Evolutionary conservation across 2,329 filamentous ascomycete genomes (phyloP).

Genomic region (Thelonectria rubi): DNA sequence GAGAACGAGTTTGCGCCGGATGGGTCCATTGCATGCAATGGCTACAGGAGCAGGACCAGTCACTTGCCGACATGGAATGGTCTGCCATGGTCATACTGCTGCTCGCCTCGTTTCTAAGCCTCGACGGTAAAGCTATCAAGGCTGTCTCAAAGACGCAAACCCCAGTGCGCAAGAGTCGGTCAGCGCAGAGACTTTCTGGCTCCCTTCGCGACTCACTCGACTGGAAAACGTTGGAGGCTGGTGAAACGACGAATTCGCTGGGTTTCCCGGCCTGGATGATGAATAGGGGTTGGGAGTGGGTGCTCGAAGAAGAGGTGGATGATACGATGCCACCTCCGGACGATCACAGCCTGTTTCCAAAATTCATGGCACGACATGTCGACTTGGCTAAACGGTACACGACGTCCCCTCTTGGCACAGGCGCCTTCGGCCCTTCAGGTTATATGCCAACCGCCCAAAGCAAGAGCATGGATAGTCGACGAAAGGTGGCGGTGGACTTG

Average conservation of each 20-base stretch:
- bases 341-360: conserved; percentile 39
- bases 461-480: conserved; percentile 64
- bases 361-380: conserved; percentile 62
- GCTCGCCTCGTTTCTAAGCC: conserved; percentile 69
- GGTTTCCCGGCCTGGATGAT: conserved; percentile 67
- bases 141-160: conserved; percentile 38
- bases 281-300: conserved; percentile 75
- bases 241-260: conserved; percentile 58
- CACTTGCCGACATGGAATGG: conserved; percentile 70
- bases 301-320: conserved; percentile 63
- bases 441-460: conserved; percentile 71
- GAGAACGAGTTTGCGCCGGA: conserved; percentile 69
- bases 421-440: conserved; percentile 61
- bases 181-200: conserved; percentile 49
- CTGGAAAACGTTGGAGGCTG: conserved; percentile 59
- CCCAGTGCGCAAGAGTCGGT: conserved; percentile 45
- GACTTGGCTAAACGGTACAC: conserved; percentile 72
- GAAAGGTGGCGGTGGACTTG: conserved; percentile 70
- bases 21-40: conserved; percentile 82
- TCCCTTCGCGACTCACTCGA: conserved; percentile 51
- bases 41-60: conserved; percentile 62
- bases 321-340: conserved; percentile 42
- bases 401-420: conserved; percentile 64
- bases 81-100: conserved; percentile 71
- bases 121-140: conserved; percentile 54